Percentiles rank a stretch among this genome's conserved stretches.
Evolutionary conservation across 768 basidiomycete species (phyloP).

Genomic region (Trametes cubensis): DNA sequence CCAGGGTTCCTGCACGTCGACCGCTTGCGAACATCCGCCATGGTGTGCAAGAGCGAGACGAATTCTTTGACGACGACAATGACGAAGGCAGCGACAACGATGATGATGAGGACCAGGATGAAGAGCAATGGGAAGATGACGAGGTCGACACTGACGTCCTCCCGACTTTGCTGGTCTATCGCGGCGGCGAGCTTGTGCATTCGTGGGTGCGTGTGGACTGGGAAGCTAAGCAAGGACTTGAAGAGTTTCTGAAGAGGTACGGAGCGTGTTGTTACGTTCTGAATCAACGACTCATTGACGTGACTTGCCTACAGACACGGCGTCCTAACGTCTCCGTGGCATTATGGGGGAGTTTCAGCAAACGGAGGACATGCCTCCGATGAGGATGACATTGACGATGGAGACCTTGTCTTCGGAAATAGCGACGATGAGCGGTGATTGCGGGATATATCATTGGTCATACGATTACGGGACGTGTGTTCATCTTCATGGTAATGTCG

Average conservation of each 20-base stretch:
- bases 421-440: constrained; percentile 32
- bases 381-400: constrained; percentile 49
- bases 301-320: constrained; percentile 38
- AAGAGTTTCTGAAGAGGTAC: constrained; percentile 68
- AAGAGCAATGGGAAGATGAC: constrained; percentile 55
- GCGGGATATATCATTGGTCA: neutral
- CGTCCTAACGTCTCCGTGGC: constrained; percentile 41
- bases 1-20: constrained; percentile 25
- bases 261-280: constrained; percentile 16
- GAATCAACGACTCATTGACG: neutral
- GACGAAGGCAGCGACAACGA: constrained; percentile 50
- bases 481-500: no score
- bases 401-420: constrained; percentile 34
- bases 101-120: constrained; percentile 38
- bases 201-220: constrained; percentile 90
- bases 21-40: constrained; percentile 29
- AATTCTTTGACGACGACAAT: constrained; percentile 37
- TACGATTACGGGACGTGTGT: no score
- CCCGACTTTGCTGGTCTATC: constrained; percentile 78
- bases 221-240: constrained; percentile 72
- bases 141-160: constrained; percentile 78
- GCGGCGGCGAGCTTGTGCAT: constrained; percentile 79
- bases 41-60: constrained; percentile 21
- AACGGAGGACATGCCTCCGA: constrained; percentile 50
- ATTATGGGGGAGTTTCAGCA: constrained; percentile 34